These are phyloP conservation scores for Phialophora tarda DNA, from an alignment of 2,329 filamentous ascomycete genomes.

Conservation along the genomic window DNA sequence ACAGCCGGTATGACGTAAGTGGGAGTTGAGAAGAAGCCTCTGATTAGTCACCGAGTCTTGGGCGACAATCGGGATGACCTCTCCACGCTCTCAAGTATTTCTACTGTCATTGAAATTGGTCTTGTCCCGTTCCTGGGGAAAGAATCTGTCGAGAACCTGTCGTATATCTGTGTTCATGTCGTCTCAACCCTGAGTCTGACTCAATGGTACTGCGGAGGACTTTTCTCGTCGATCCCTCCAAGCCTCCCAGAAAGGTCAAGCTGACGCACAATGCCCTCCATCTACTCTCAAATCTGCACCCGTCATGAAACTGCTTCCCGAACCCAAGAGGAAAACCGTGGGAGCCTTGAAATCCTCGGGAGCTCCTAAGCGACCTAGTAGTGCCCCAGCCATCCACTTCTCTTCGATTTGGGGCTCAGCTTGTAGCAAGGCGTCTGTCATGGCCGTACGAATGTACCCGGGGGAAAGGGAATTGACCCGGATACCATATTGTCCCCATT, in stretches of 20 bases:
- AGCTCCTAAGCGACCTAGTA: background rate
- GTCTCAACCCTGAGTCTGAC: too few species aligned
- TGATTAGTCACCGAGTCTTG: too few species aligned
- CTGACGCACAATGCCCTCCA: slow-evolving; percentile 48
- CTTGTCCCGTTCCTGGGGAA: too few species aligned
- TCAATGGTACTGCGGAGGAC: too few species aligned
- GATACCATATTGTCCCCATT: slow-evolving; percentile 55
- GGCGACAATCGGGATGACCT: too few species aligned
- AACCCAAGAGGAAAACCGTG: slow-evolving; percentile 46
- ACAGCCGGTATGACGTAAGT: too few species aligned
- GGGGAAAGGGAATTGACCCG: slow-evolving; percentile 57
- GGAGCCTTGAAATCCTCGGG: slow-evolving; percentile 35
- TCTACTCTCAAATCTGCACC: slow-evolving; percentile 49
- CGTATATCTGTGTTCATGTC: too few species aligned
- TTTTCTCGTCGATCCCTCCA: too few species aligned
- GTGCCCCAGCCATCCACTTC: background rate
- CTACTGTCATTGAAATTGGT: too few species aligned
- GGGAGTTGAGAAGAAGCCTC: too few species aligned
- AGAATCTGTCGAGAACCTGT: too few species aligned
- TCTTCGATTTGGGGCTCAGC: background rate
- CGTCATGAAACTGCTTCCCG: slow-evolving; percentile 50
- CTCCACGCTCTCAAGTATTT: too few species aligned
- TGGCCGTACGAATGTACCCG: slow-evolving; percentile 52
- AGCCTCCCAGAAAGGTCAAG: slow-evolving; percentile 31
- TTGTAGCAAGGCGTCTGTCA: background rate